Evolutionary conservation across 179 eudicot genomes (phyloP), one percentile per base, ranked within the genome.

Genomic region (Spinacia oleracea): DNA sequence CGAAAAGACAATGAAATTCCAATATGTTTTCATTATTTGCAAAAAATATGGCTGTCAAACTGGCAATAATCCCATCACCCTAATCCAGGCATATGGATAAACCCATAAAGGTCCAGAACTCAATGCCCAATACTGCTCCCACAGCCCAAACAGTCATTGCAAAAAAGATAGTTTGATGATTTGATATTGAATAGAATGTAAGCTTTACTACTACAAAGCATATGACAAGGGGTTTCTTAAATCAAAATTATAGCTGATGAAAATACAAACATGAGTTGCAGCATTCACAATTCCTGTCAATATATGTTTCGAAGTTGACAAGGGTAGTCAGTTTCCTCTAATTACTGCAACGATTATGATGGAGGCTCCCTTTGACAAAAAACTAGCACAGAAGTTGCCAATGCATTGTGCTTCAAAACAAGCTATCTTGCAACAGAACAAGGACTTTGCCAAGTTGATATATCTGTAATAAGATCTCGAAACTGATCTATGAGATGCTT

Each of bases 371-470:
- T n/a, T n/a, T n/a, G n/a, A n/a, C n/a, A n/a, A n/a, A n/a, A n/a
- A n/a, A 53, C 16, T 23, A n/a, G n/a, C 15, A 60, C 63, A n/a
- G 70, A 40, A 14, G 23, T 20, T 74, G 66, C 46, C 16, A 25
- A 31, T 51, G 29, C 50, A 29, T 29, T 56, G n/a, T 23, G 42
- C 64, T 51, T 63, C 50, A 45, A 12, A 40, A 53, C 6, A 51
- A 40, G 75, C 48, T 50, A 67, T 60, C 64, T 73, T 51, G 43
- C 71, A n/a, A 83, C 68, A 48, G 91, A 74, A 85, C 87, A 87
- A 67, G 97, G 95, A 80, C 98, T 93, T 84, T 90, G 97, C 98
- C 98, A 93, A 14, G 93, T 89, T 15, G 97, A 86, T 79, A 95
- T 73, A 81, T 95, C 98, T 29, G 79, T 78, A 42, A 93, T 84